Percentiles rank a stretch among this genome's conserved stretches.
phyloP scores from a whole-genome alignment of 2,329 filamentous ascomycete species.

The Graphiopsis chlorocephala region DNA sequence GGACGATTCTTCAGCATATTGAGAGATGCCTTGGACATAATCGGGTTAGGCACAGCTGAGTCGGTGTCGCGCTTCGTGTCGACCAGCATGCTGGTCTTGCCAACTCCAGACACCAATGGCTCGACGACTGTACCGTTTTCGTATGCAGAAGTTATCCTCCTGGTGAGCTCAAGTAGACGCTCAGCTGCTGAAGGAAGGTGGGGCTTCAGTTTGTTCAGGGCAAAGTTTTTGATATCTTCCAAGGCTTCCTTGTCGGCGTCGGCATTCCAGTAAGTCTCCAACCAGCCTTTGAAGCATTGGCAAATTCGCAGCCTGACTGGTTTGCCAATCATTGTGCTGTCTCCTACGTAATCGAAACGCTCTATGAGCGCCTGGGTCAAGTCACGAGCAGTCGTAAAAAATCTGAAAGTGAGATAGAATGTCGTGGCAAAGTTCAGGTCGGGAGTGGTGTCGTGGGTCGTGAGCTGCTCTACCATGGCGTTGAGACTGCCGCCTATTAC shows the following conservation, averaged over 20 bases:
- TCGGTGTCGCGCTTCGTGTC: constrained; percentile 51
- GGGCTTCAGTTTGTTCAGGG: constrained; percentile 65
- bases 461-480: constrained; percentile 90
- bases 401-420: constrained; percentile 92
- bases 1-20: constrained; percentile 72
- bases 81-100: constrained; percentile 77
- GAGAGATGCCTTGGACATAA: constrained; percentile 73
- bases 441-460: constrained; percentile 86
- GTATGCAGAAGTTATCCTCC: constrained; percentile 70
- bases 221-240: constrained; percentile 73
- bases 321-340: constrained; percentile 69
- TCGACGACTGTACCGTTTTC: constrained; percentile 24
- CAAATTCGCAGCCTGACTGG: constrained; percentile 89
- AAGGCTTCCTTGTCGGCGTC: constrained; percentile 76
- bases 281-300: constrained; percentile 95
- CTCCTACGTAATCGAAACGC: constrained; percentile 86
- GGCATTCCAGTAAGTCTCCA: constrained; percentile 92
- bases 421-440: constrained; percentile 89
- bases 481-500: constrained; percentile 89
- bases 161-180: constrained; percentile 73
- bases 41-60: constrained; percentile 57
- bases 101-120: constrained; percentile 75
- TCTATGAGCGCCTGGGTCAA: constrained; percentile 82
- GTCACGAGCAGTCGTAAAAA: constrained; percentile 79
- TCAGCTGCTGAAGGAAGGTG: constrained; percentile 74